phyloP scores from a whole-genome alignment of 2,329 filamentous ascomycete species.

The Alternaria alternata region DNA sequence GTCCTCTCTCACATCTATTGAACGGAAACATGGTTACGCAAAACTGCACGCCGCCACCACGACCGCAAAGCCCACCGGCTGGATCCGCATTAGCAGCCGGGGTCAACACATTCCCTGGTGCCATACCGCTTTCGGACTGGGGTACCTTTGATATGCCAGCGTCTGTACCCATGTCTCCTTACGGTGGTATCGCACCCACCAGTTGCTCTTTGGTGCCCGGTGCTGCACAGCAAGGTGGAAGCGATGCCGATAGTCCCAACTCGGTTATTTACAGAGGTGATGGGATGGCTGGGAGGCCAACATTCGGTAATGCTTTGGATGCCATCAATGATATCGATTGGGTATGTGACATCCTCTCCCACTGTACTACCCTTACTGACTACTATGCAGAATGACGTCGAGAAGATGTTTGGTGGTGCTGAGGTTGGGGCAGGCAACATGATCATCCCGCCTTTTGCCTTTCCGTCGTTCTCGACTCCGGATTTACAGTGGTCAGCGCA shows the following conservation, averaged over 20 bases:
- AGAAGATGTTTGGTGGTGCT: constrained; percentile 54
- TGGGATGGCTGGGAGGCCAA: neutral
- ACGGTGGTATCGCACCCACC: constrained; percentile 1
- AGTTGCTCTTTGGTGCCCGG: neutral
- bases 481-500: constrained; percentile 33
- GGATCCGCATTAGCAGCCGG: constrained; percentile 6
- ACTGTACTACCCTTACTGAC: constrained; percentile 5
- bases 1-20: constrained; percentile 5
- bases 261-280: constrained; percentile 4
- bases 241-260: constrained; percentile 12
- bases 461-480: constrained; percentile 38
- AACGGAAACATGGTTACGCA: neutral
- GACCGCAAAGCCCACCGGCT: constrained; percentile 1
- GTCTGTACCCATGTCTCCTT: constrained; percentile 1
- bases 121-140: constrained; percentile 39
- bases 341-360: constrained; percentile 58
- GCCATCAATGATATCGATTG: constrained; percentile 67
- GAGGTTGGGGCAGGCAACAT: constrained; percentile 38
- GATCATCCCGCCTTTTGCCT: constrained; percentile 47
- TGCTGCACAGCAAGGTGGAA: neutral
- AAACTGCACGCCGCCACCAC: constrained; percentile 12
- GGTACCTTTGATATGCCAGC: constrained; percentile 30
- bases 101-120: constrained; percentile 27
- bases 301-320: constrained; percentile 33
- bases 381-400: constrained; percentile 54